Base-by-base conservation (phyloP, 208 protist species). In the Phytomonas sp. region DNA sequence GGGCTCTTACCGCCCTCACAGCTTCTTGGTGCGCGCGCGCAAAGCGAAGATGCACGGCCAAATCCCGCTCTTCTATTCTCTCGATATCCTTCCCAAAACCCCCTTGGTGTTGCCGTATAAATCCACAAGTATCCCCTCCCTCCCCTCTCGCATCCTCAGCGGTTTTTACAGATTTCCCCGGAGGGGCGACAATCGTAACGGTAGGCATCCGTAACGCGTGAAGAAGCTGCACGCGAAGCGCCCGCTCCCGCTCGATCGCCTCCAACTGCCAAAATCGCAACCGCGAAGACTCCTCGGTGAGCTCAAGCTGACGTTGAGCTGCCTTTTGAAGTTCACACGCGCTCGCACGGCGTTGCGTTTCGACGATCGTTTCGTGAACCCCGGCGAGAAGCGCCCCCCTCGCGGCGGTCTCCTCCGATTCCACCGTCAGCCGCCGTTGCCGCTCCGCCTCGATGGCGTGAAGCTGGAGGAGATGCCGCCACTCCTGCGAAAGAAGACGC, bases 31-130 rank as follows among this genome's bases (percentile, higher is more conserved):
- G 89, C 20, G 89, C 89, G 36, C 87, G 82, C 0, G 78, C 82
- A 77, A 95, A 95, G 29, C 89, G 82, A 13, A 74, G 72, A 70
- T 95, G 89, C 15, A 95, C 77, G 4, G 89, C 78, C 15, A 93
- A 46, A 51, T 92, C 78, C 20, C 43, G 36, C 36, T 9, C 36
- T 40, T 9, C 36, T 9, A 40, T 13, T 40, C 9, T 9, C 9
- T 40, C 36, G 4, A 40, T 40, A 40, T 40, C 9, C 9, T 9
- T n/a, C 20, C 34, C 15, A 23, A 31, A 29, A 40, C 9, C 23
- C 30, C 68, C 13, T 53, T 2, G 15, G 36, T 31, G 53, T 31
- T 11, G 33, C 30, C 4, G 67, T 40, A 28, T 20, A 3, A 30
- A 17, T 20, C 53, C 66, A 30, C 31, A 17, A 1, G 43, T 69